Base-by-base conservation (phyloP, 805 yeast species). In the Hanseniaspora hatyaiensis region DNA sequence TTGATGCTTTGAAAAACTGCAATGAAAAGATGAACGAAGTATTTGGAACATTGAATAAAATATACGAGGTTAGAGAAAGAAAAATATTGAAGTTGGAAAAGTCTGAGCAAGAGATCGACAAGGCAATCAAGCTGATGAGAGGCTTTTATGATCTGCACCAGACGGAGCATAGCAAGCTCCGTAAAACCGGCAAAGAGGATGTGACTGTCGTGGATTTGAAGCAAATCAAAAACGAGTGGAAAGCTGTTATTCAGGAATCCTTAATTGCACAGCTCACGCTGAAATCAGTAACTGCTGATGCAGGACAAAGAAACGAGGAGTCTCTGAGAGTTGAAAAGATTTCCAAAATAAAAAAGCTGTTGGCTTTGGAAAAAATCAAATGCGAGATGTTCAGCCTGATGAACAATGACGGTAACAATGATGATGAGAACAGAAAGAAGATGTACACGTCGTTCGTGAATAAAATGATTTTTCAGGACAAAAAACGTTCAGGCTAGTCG, bases 241-340 rank as follows among this genome's bases (percentile, higher is more conserved):
- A 44, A 16, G 3, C 4, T 4, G 18, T 36, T 3, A 34, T 44
- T 29, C 30, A 34, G 19, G 32, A 36, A 22, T 44, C 48, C 2
- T 19, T 24, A n/a, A 44, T 28, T 20, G 30, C 41, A 11, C 48
- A 44, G n/a, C 13, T 44, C 29, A 44, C 32, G 13, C 22, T 44
- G 16, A 28, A 44, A 30, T 24, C n/a, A n/a, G n/a, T n/a, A n/a
- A n/a, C 18, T 13, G 36, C 41, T 22, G 24, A 20, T 13, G 40
- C 11, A 8, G 20, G 11, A 16, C 30, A 15, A 37, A 8, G 31
- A 26, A 8, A 26, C 6, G 6, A 26, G 29, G 6, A 26, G 6
- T 26, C 6, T 8, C 11, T 8, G 11, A 26, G 29, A 26, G 24
- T 15, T 12, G 18, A 6, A 13, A 39, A 39, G 19, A 5, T 29